phyloP scores from a whole-genome alignment of 2,329 filamentous ascomycete genomes.

The Alternaria triticina region DNA sequence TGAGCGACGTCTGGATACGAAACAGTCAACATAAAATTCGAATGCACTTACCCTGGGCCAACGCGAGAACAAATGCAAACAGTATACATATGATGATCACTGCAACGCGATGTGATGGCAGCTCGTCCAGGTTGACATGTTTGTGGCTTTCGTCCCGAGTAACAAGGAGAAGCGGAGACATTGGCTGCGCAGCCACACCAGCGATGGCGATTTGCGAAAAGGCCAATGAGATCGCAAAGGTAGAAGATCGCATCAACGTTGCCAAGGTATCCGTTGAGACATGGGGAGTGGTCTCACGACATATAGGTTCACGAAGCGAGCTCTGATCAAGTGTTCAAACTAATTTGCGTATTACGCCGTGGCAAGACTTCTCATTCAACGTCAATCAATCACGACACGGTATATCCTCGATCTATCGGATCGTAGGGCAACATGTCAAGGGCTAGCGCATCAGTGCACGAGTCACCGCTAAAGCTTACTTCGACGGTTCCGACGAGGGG shows the following conservation, averaged over 20 bases:
- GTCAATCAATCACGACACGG: background rate
- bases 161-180: background rate
- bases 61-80: slow-evolving; percentile 22
- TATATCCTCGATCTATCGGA: background rate
- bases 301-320: background rate
- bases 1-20: background rate
- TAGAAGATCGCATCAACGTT: background rate
- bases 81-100: slow-evolving; percentile 21
- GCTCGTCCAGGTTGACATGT: slow-evolving; percentile 9
- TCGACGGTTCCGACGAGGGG: background rate
- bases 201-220: background rate
- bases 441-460: background rate
- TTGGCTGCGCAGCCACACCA: background rate
- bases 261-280: background rate
- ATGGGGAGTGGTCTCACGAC: background rate
- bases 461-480: background rate
- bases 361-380: background rate
- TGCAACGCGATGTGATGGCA: slow-evolving; percentile 8
- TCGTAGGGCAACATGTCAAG: background rate
- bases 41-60: slow-evolving; percentile 22
- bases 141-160: background rate
- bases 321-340: slow-evolving; percentile 1
- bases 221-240: background rate
- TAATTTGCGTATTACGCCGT: background rate
- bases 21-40: background rate